Percentiles rank a stretch among this genome's conserved stretches.
Conservation (phyloP, 1,284 basidiomycete species). For the Boletus holoroseus region DNA sequence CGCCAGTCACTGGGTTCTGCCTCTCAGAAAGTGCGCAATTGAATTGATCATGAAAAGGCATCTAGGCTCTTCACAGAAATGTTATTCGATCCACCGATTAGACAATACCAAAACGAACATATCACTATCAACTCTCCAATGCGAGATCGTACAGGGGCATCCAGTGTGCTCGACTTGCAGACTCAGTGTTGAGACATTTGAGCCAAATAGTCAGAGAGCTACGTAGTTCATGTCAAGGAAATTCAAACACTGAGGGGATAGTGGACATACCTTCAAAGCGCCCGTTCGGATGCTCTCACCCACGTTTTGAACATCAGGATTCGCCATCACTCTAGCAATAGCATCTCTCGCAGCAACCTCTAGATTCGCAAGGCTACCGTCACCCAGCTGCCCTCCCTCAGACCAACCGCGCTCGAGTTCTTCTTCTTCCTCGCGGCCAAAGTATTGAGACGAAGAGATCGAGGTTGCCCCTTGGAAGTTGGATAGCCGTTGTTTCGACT, state of each 20-base stretch:
- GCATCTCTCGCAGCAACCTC: slow-evolving; percentile 81
- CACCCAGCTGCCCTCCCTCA: slow-evolving; percentile 52
- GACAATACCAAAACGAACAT: slow-evolving; percentile 8
- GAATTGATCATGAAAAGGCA: slow-evolving; percentile 4
- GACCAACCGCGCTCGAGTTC: slow-evolving; percentile 38
- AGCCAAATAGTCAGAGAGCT: slow-evolving; percentile 76
- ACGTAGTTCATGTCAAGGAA: slow-evolving; percentile 3
- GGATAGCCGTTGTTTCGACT: slow-evolving; percentile 80
- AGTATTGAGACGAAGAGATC: slow-evolving; percentile 94
- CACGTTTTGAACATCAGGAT: slow-evolving; percentile 87
- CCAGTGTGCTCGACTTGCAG: background rate
- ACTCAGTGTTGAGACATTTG: slow-evolving; percentile 61
- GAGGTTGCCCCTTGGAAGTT: slow-evolving; percentile 89
- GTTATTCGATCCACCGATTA: slow-evolving; percentile 17
- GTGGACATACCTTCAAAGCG: slow-evolving; percentile 71
- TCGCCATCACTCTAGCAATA: slow-evolving; percentile 72
- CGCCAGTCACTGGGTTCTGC: background rate
- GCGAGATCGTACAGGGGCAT: slow-evolving; percentile 1
- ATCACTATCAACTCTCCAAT: slow-evolving; percentile 2
- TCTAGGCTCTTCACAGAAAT: slow-evolving; percentile 4
- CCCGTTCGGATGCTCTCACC: slow-evolving; percentile 79
- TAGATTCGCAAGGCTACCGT: slow-evolving; percentile 68
- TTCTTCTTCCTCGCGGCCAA: slow-evolving; percentile 88
- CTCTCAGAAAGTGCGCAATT: background rate
- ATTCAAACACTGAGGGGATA: slow-evolving; percentile 4